Base-by-base conservation (phyloP, 768 basidiomycete genomes). In the Tricholoma hemisulphureum region DNA sequence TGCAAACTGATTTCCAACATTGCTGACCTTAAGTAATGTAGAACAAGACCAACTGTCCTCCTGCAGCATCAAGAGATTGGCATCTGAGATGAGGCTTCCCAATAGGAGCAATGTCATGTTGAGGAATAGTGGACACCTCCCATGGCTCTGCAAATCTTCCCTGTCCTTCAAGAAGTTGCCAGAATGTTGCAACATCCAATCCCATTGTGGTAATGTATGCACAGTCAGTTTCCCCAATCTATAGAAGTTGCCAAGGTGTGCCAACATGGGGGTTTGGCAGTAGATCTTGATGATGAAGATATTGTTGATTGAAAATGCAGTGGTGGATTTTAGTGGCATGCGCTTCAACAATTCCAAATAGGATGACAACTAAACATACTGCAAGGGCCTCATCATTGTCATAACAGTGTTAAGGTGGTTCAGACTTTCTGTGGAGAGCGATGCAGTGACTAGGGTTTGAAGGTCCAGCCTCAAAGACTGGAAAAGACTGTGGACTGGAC, bases 191-290 rank as follows among this genome's bases (percentile, higher is more conserved):
- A 2, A 72, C 67, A 66, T 79, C 68, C 56, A 78, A 71, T 1
- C 77, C 75, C 76, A 79, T 79, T 0, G 75, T 81, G 0, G 75
- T 80, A 32, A 81, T 80, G 59, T 71, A 80, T 4, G 74, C 77
- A 3, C 72, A 59, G 55, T 80, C 73, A 58, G 66, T 68, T 9
- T 54, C 61, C 35, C 69, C 71, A 0, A 58, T 51, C 37, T 65
- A 74, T 0, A 79, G 67, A 0, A 26, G 24, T 58, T 72, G 71
- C 74, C 75, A 77, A 18, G 74, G 70, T 18, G 73, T 76, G 29
- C 59, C 49, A 6, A 29, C 10, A 3, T 62, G 58, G 6, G 74
- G 75, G 56, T 73, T 20, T 43, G 71, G 75, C 3, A 73, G 67
- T 1, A 79, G 65, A n/a, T 75, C 57, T 0, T 64, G 39, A 1